Evolutionary conservation across 1,139 yeast species (phyloP).

Genomic region (Eremothecium coryli): DNA sequence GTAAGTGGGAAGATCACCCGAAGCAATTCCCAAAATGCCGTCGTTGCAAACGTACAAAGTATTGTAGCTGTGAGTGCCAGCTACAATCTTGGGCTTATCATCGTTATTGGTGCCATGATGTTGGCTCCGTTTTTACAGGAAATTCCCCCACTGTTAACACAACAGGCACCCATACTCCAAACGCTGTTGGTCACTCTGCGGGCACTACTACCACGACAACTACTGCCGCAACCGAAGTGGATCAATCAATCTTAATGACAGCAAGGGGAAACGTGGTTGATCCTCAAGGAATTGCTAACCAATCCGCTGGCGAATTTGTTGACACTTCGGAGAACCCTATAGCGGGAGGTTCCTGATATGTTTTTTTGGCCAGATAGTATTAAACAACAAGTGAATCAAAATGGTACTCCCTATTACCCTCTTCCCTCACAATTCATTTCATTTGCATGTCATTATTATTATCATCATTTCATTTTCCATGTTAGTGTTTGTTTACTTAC

Average conservation of each 20-base stretch:
- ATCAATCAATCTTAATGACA: constrained; percentile 7
- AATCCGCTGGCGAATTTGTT: constrained; percentile 5
- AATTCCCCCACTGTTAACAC: constrained; percentile 12
- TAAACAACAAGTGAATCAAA: no score
- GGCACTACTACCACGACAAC: constrained; percentile 9
- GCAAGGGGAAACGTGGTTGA: constrained; percentile 7
- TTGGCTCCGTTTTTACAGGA: constrained; percentile 14
- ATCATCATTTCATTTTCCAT: no score
- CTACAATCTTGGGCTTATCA: constrained; percentile 87
- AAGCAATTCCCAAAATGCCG: constrained; percentile 92
- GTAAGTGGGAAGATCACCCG: constrained; percentile 89
- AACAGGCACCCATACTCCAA: constrained; percentile 23
- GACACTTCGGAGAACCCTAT: constrained; percentile 5
- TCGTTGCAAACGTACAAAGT: constrained; percentile 87
- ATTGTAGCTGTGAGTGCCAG: constrained; percentile 89
- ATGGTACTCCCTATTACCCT: not conserved
- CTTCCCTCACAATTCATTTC: not conserved
- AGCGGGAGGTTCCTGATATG: constrained; percentile 1
- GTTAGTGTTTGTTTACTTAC: no score
- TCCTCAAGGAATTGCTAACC: constrained; percentile 6
- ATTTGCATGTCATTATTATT: not conserved
- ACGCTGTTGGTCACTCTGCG: constrained; percentile 10
- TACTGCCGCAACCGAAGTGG: constrained; percentile 7
- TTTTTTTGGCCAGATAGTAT: no score
- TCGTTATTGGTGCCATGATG: constrained; percentile 73